Conservation (phyloP, 257 asterid genomes). For the Ilex asprella region DNA sequence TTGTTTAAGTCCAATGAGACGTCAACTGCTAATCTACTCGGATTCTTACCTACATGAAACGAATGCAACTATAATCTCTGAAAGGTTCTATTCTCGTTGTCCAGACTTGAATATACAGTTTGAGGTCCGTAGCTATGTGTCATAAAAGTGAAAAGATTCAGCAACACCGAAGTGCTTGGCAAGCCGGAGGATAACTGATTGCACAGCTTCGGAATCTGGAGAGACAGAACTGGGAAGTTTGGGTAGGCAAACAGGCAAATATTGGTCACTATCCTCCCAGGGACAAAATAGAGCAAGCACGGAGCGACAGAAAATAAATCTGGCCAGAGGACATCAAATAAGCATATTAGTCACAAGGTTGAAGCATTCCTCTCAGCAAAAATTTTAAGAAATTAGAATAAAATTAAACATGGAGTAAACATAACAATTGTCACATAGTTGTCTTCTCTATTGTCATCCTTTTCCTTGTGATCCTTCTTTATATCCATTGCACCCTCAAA, state of each 20-base stretch:
- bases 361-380: not conserved
- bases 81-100: not conserved
- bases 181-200: conserved; percentile 49
- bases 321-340: conserved; percentile 23
- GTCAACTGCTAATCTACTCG: no score
- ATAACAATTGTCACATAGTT: not conserved
- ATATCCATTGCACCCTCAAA: not conserved
- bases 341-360: conserved; percentile 5
- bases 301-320: conserved; percentile 92
- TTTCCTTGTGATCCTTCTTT: no score
- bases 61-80: no score
- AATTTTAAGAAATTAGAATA: not conserved
- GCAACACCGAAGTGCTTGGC: conserved; percentile 57
- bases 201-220: conserved; percentile 55
- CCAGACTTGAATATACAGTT: conserved; percentile 12
- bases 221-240: conserved; percentile 65
- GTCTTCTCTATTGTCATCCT: not conserved
- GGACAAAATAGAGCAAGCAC: conserved; percentile 56
- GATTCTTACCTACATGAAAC: no score
- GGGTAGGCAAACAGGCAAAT: conserved; percentile 74
- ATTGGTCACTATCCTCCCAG: conserved; percentile 39
- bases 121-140: conserved; percentile 12
- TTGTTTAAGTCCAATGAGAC: no score
- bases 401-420: not conserved
- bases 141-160: conserved; percentile 46